Base-by-base conservation (phyloP, 1,139 yeast species). In the Candida buenavistaensis region DNA sequence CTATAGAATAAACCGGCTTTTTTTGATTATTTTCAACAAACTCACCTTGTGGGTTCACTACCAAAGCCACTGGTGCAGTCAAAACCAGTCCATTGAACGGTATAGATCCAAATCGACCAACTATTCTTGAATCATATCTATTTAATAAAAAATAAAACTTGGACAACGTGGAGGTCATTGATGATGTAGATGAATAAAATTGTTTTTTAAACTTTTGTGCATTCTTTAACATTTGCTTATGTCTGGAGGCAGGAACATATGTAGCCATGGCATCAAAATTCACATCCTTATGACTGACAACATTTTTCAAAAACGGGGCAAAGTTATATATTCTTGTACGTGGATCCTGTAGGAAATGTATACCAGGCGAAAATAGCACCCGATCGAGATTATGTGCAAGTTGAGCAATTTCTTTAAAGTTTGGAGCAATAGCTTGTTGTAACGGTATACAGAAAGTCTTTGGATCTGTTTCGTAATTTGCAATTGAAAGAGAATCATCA, bases 141-240 rank as follows among this genome's bases (percentile, higher is more conserved):
- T 82, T 80, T 19, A 95, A 78, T 9, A 92, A 51, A 14, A 82
- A 70, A 57, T 92, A 96, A 43, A 90, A 67, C 38, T 89, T 95
- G 9, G 80, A 69, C 34, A 92, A 67, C 1, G 82, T 62, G 0
- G 82, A 71, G 0, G 97, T 89, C 84, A 92, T 74, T 2, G 96
- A 84, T 14, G 95, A 85, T 0, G 97, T 89, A 0, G 97, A 88
- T 2, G 95, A 85, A 42, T 77, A 78, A 53, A 72, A 90, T 38
- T 65, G 69, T 38, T 52, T 54, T 15, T 50, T 43, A 16, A 67
- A 61, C 11, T 59, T 51, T 15, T 60, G 47, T 0, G 95, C 81
- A 11, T 83, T 57, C 7, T 62, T 41, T 1, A 76, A 52, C 33
- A 90, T 62, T 1, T 52, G 55, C 8, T 55, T 44, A 58, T 89